Percentiles rank a stretch among this genome's conserved stretches.
Conservation (phyloP, 2,329 filamentous ascomycete species). For the Aspergillus melleus region DNA sequence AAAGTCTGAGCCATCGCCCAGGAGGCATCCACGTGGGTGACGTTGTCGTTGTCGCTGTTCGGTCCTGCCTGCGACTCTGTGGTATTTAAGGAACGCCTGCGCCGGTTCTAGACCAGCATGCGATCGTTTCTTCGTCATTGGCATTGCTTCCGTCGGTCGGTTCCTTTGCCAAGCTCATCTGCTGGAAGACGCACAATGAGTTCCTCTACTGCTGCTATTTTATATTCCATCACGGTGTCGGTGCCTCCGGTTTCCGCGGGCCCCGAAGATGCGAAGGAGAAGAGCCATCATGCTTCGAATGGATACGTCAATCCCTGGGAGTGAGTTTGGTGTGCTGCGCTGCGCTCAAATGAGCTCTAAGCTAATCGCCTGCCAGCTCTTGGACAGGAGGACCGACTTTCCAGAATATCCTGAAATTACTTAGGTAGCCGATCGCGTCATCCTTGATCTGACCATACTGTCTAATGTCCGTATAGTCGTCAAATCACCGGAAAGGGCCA, state of each 20-base stretch:
- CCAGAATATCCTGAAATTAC: constrained; percentile 1
- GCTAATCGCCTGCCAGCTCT: constrained; percentile 20
- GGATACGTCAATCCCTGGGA: constrained; percentile 49
- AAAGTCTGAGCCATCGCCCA: no score
- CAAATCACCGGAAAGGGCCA: constrained; percentile 53
- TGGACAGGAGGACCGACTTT: constrained; percentile 16
- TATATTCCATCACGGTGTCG: constrained; percentile 46
- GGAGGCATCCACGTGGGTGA: not conserved
- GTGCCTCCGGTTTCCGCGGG: constrained; percentile 31
- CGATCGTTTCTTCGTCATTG: constrained; percentile 19
- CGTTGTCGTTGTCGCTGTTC: not conserved
- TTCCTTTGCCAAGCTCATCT: constrained; percentile 11
- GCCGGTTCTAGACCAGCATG: not conserved
- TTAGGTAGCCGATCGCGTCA: constrained; percentile 16
- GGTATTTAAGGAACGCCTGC: not conserved
- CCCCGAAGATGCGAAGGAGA: constrained; percentile 42
- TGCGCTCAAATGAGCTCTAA: not conserved
- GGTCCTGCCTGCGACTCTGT: not conserved
- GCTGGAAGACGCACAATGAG: constrained; percentile 34
- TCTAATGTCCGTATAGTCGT: constrained; percentile 30
- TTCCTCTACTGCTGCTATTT: constrained; percentile 36
- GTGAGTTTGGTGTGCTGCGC: constrained; percentile 29
- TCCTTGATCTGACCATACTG: not conserved
- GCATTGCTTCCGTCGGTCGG: constrained; percentile 22
- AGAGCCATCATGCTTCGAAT: constrained; percentile 40